Conservation (phyloP, 148 eudicot species). For the Amaranthus hypochondriacus region DNA sequence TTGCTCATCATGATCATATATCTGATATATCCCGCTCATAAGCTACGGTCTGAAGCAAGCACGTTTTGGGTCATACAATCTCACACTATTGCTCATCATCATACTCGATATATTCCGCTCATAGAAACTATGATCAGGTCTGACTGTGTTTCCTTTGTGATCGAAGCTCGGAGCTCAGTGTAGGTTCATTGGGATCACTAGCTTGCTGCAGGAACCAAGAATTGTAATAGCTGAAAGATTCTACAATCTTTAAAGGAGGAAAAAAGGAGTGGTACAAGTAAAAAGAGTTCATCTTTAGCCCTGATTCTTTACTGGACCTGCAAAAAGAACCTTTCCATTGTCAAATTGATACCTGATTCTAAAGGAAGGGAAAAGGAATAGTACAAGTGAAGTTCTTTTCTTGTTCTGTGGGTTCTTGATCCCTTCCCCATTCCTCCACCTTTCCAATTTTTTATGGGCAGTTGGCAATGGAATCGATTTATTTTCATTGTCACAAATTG, state of each 20-base stretch:
- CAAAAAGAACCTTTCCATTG: too few species aligned
- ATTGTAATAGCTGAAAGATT: slow-evolving; percentile 1
- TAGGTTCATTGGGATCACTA: slow-evolving; percentile 72
- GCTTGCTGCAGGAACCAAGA: slow-evolving; percentile 53
- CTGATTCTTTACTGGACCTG: too few species aligned
- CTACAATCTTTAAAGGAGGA: not conserved
- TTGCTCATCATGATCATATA: slow-evolving; percentile 39
- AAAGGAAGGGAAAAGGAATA: too few species aligned
- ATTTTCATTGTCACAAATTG: too few species aligned
- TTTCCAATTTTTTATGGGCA: not conserved
- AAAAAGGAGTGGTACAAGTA: not conserved
- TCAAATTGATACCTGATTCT: too few species aligned
- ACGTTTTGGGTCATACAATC: too few species aligned
- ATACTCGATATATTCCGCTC: slow-evolving; percentile 44
- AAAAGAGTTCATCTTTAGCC: not conserved
- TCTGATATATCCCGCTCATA: slow-evolving; percentile 36
- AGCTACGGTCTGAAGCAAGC: too few species aligned
- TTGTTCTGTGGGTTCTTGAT: not conserved
- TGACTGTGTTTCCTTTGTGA: slow-evolving; percentile 88
- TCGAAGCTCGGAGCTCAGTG: slow-evolving; percentile 62
- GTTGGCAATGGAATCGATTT: not conserved
- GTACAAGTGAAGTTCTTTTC: not conserved
- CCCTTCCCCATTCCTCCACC: not conserved
- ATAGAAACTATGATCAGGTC: slow-evolving; percentile 63
- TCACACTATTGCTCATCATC: too few species aligned